A percentile compares a stretch with the other conserved stretches of the same genome.
phyloP scores from a whole-genome alignment of 1,139 yeast species.

The Petasospora rhodanensis region DNA sequence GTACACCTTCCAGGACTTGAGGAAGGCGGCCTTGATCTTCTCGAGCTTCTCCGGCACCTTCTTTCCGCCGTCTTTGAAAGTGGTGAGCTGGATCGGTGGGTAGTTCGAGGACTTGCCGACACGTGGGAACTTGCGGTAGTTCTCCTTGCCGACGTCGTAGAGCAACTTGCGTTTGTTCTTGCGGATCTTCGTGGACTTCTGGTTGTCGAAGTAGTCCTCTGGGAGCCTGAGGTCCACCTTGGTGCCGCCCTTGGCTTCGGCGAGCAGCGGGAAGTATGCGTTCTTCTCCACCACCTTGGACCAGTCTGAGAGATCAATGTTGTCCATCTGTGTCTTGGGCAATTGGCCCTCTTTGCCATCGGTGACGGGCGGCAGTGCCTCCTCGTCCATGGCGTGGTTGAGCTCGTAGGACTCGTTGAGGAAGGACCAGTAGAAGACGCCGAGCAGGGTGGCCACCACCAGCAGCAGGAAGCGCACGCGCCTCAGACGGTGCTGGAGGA shows the following conservation, averaged over 20 bases:
- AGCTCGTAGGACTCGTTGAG: constrained; percentile 22
- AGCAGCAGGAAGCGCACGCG: constrained; percentile 16
- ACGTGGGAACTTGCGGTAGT: constrained; percentile 26
- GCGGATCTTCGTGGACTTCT: constrained; percentile 14
- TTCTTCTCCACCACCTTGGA: constrained; percentile 30
- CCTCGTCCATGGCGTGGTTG: constrained; percentile 22
- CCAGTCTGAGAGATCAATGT: constrained; percentile 6
- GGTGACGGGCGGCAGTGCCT: constrained; percentile 22
- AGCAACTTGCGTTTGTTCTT: constrained; percentile 22
- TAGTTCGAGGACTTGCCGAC: constrained; percentile 17
- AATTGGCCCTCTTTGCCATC: constrained; percentile 4
- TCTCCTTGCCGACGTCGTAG: constrained; percentile 31
- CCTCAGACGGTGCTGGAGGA: constrained; percentile 13
- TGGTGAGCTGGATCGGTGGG: constrained; percentile 28
- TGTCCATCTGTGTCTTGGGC: constrained; percentile 5
- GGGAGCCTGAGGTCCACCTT: constrained; percentile 22
- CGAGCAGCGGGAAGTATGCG: constrained; percentile 33
- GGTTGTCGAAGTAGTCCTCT: constrained; percentile 19
- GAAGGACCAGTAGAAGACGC: constrained; percentile 24
- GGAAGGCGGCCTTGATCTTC: constrained; percentile 47
- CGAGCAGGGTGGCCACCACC: constrained; percentile 15
- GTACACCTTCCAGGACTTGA: constrained; percentile 56
- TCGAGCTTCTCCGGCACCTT: constrained; percentile 35
- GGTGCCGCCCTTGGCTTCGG: constrained; percentile 18
- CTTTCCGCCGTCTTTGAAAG: constrained; percentile 27